These are phyloP conservation scores for Physcia stellaris DNA, from an alignment of 495 filamentous ascomycete species.

Conservation along the genomic window DNA sequence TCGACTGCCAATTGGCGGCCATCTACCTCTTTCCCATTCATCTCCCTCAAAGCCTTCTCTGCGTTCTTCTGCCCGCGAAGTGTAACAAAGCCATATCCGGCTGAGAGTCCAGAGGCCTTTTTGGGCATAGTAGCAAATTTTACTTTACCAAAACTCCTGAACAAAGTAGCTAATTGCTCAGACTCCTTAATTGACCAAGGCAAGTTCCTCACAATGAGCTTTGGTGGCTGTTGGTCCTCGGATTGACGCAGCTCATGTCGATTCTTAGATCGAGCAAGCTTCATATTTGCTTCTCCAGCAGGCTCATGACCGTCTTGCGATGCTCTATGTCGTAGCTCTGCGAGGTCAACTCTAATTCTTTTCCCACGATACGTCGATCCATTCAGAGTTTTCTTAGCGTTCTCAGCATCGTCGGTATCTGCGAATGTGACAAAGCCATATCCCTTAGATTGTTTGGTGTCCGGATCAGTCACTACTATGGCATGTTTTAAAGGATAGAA, in stretches of 20 bases:
- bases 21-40: conserved; percentile 86
- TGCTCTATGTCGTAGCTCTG: conserved; percentile 70
- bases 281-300: not conserved
- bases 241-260: conserved; percentile 39
- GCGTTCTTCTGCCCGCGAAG: conserved; percentile 83
- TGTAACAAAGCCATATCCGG: conserved; percentile 87
- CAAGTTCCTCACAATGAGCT: conserved; percentile 87
- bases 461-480: conserved; percentile 65
- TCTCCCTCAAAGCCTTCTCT: conserved; percentile 65
- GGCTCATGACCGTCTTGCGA: conserved; percentile 23
- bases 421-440: conserved; percentile 97
- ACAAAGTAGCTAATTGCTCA: conserved; percentile 62
- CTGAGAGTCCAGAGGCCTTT: conserved; percentile 47
- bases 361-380: conserved; percentile 59
- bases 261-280: conserved; percentile 37
- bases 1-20: conserved; percentile 81
- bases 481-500: conserved; percentile 91
- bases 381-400: conserved; percentile 66
- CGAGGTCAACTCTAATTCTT: conserved; percentile 74
- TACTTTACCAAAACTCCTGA: conserved; percentile 80
- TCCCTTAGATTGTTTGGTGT: conserved; percentile 73
- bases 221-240: conserved; percentile 50
- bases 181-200: conserved; percentile 89
- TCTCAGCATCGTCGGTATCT: conserved; percentile 76
- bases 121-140: conserved; percentile 71